A percentile compares a stretch with the other conserved stretches of the same genome.
These are phyloP conservation scores for Nitzschia inconspicua DNA, from an alignment of 108 stramenopile genomes.

Conservation along the genomic window DNA sequence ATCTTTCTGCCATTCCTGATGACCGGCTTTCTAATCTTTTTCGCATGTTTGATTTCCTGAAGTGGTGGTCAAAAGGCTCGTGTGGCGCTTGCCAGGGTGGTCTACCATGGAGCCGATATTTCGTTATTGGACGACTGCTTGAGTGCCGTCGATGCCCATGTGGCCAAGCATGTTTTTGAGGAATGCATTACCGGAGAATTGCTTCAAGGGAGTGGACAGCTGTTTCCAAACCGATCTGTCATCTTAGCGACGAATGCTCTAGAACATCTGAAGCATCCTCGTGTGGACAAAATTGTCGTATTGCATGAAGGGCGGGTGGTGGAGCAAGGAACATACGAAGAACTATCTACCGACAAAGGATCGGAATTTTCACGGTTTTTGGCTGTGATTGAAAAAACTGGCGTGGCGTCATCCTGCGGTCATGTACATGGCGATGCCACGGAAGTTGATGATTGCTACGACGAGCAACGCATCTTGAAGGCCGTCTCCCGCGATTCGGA, in stretches of 20 bases:
- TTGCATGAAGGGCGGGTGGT: slow-evolving; percentile 62
- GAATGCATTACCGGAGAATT: slow-evolving; percentile 76
- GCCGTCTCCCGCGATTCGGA: background rate
- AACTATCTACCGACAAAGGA: slow-evolving; percentile 45
- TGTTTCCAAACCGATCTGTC: slow-evolving; percentile 38
- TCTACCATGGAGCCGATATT: slow-evolving; percentile 86
- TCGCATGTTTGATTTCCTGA: too few relatives aligned
- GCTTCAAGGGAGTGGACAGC: slow-evolving; percentile 27
- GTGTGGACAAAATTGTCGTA: slow-evolving; percentile 67
- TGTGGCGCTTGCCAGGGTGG: slow-evolving; percentile 87
- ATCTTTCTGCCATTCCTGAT: too few relatives aligned
- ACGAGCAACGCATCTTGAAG: background rate
- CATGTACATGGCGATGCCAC: too few relatives aligned
- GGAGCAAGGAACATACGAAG: slow-evolving; percentile 67
- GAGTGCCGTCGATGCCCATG: slow-evolving; percentile 86
- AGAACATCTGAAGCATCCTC: slow-evolving; percentile 64
- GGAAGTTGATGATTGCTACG: too few relatives aligned
- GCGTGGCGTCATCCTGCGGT: background rate
- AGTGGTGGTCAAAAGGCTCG: slow-evolving; percentile 88
- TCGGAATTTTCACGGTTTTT: slow-evolving; percentile 54
- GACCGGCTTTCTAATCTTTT: too few relatives aligned
- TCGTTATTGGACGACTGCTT: slow-evolving; percentile 81
- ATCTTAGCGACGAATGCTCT: slow-evolving; percentile 88
- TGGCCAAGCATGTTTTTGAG: slow-evolving; percentile 80
- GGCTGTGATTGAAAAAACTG: slow-evolving; percentile 1